Evolutionary conservation across 768 basidiomycete genomes (phyloP), one percentile per base, ranked within the genome.

Genomic region (Naganishia kalamii): DNA sequence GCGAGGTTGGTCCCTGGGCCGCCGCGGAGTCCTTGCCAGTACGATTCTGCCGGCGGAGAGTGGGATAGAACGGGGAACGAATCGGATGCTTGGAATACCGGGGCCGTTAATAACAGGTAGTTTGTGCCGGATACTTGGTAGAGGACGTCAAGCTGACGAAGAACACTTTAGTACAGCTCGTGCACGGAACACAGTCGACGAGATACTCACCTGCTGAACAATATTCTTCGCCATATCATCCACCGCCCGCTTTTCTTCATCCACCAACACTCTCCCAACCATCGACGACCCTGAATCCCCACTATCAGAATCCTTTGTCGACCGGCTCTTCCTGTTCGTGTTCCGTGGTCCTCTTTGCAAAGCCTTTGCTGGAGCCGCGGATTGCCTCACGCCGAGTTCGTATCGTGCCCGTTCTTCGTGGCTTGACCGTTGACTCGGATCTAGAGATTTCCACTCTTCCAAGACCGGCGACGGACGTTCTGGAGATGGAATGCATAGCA

Each of bases 61-160:
- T 48, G 33, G 23, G 50, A 19, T 7, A 62, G 63, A 29, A 59
- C 47, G 11, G 68, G 68, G 49, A 69, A 69, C 3, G 41, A 30
- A 15, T 62, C 43, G 2, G 62, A 61, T 21, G 46, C 35, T 23
- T 23, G 49, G 47, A 69, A 69, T 3, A 65, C 59, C 8, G 68
- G 68, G 8, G 68, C 50, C 5, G 49, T 25, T 29, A 69, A 37
- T 43, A 69, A 33, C 41, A 65, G 68, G 65, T 69, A 69, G 27
- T 69, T 65, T 8, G 60, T 65, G 15, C 41, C 46, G 1, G 64
- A 62, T n/a, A 46, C 15, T 19, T 33, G 35, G 37, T 52, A 52
- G 11, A 69, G 35, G 4, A 46, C 35, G 30, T 43, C 33, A 19
- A 69, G 51, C 68, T 69, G 51, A 25, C 1, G 17, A 48, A 10